Base-by-base conservation (phyloP, 2,329 filamentous ascomycete species). In the Hypoxylon sp. region DNA sequence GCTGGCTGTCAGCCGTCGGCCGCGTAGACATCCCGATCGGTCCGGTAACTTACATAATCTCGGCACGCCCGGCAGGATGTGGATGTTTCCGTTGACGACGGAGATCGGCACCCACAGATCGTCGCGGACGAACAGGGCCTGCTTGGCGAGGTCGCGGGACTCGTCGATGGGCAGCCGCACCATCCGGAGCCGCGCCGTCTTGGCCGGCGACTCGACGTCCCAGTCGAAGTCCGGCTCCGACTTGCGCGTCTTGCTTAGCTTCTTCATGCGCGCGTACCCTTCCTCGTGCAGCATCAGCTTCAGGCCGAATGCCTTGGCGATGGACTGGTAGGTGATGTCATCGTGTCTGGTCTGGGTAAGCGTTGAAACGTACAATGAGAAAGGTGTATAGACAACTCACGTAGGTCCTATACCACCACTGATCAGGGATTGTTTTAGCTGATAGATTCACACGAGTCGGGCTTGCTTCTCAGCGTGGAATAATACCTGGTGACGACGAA, bases 261-360 rank as follows among this genome's bases (percentile, higher is more conserved):
- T 81, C 77, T 90, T 93, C 95, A 98, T 98, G 70, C 88, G 87
- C 63, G 86, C 83, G 67, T 89, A 90, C 0, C 93, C 88, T 55
- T 86, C 84, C 38, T 91, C 78, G 78, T 98, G 91, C 23, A 96
- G 82, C 65, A 88, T 83, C 15, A 98, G 79, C 11, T 88, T 84
- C 6, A 97, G 81, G 38, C 80, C 78, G 73, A 97, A 98, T 6
- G 93, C 95, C 73, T 92, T 92, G 63, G 91, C 93, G 73, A 99
- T 96, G 33, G 92, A 94, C 71, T 90, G 83, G 78, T 99, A 99
- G 21, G 95, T 98, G 67, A 98, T 98, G 73, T 99, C 95, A 75
- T 99, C 95, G 79, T 98, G 94, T 53, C 91, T 96, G 67, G 62
- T 50, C 40, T 38, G 43, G 31, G 49, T 72, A 35, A 72, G 70